Conservation (phyloP, 768 basidiomycete genomes). For the Phylloporus sp. region DNA sequence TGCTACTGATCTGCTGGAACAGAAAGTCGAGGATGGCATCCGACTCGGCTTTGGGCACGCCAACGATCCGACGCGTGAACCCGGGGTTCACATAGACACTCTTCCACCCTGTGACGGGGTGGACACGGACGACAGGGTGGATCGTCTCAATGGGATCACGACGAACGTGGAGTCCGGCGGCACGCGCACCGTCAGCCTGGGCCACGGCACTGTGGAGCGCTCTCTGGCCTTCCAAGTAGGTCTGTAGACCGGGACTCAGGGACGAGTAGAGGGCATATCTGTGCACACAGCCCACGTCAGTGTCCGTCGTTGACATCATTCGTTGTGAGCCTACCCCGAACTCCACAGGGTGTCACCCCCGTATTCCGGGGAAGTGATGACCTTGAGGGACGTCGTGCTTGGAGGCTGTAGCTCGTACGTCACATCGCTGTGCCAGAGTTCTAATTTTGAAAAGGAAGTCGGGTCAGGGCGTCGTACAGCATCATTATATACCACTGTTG, state of each 20-base stretch:
- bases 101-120: slow-evolving; percentile 85
- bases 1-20: slow-evolving; percentile 66
- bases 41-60: slow-evolving; percentile 79
- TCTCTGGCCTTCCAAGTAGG: slow-evolving; percentile 67
- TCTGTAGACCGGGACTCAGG: slow-evolving; percentile 69
- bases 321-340: slow-evolving; percentile 53
- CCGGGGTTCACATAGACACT: slow-evolving; percentile 80
- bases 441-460: slow-evolving; percentile 64
- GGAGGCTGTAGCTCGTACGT: slow-evolving; percentile 83
- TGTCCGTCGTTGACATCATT: neutral
- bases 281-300: slow-evolving; percentile 6
- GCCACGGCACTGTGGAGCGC: slow-evolving; percentile 76
- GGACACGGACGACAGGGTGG: slow-evolving; percentile 81
- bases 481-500: slow-evolving; percentile 68
- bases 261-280: slow-evolving; percentile 85
- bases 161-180: slow-evolving; percentile 66
- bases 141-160: slow-evolving; percentile 64
- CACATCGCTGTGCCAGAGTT: slow-evolving; percentile 83
- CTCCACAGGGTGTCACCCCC: slow-evolving; percentile 83
- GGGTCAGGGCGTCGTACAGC: slow-evolving; percentile 58
- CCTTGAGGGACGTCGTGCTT: slow-evolving; percentile 69
- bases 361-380: slow-evolving; percentile 63
- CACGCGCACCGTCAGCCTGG: slow-evolving; percentile 72
- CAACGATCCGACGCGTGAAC: slow-evolving; percentile 76
- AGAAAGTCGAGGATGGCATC: slow-evolving; percentile 68